Evolutionary conservation across 306 rosid genomes (phyloP), one percentile per base, ranked within the genome.

Genomic region (Medicago lupulina): DNA sequence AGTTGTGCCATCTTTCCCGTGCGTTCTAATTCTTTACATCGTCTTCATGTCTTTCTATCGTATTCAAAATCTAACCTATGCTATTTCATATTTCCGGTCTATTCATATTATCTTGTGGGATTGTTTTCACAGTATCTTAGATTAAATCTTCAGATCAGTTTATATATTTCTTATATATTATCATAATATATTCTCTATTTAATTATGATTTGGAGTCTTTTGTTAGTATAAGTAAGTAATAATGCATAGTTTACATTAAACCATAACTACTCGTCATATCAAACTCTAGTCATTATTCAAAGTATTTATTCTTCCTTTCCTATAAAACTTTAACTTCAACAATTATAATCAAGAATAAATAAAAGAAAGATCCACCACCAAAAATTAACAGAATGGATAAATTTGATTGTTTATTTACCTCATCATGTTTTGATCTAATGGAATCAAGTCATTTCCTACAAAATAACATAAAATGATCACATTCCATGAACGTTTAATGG

Each of bases 371-470:
- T 25, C 63, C 28, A 9, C 8, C 19, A 34, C 15, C 8, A 62
- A 62, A 36, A 46, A 12, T 46, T 13, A 46, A 46, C 51, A 34
- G 21, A 62, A 34, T 8, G 19, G 68, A 34, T n/a, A 62, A 36
- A 62, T 62, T 34, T 28, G 68, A 62, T 62, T 9, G 8, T 55
- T 58, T 62, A 34, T 62, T 62, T 62, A 62, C 68, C 68, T 62
- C n/a, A 8, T 34, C 21, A 11, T 34, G 68, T 62, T 62, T 62
- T 65, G 71, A 40, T 65, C 53, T 65, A 39, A 65, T 65, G 28
- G 34, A 69, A 46, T 54, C 74, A 69, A 47, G 74, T 25, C 74
- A 46, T 47, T 69, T 69, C 58, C 74, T 15, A 69, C 40, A 69
- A 47, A 67, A 31, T 25, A 49, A 69, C 74, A 69, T 67, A 13